Evolutionary conservation across 306 rosid species (phyloP).

Genomic region (Phaseolus lunatus): DNA sequence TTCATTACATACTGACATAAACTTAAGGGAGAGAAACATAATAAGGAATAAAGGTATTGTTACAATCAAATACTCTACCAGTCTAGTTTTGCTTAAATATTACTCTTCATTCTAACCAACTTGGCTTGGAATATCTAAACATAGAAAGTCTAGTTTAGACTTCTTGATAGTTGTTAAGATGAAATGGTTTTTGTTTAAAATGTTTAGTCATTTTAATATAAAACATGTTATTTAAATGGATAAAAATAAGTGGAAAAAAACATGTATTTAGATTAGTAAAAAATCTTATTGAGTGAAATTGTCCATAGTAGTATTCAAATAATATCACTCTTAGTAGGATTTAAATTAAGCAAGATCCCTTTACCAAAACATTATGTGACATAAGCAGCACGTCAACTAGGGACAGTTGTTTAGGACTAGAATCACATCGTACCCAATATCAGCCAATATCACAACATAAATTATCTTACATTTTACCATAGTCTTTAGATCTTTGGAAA

Average conservation of each 20-base stretch:
- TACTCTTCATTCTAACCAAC: not conserved
- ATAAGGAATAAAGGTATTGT: not conserved
- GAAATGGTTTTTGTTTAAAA: not conserved
- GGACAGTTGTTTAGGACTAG: not conserved
- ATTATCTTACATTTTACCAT: not conserved
- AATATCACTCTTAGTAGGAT: not conserved
- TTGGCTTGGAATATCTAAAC: not conserved
- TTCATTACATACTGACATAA: not conserved
- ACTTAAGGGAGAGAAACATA: not conserved
- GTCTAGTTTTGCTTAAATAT: not conserved
- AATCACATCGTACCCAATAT: not conserved
- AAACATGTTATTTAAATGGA: no score
- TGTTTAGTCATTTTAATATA: not conserved
- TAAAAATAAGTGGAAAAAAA: not conserved
- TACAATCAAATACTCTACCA: not conserved
- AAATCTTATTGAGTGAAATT: no score
- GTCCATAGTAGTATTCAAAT: not conserved
- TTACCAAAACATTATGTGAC: not conserved
- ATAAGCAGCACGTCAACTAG: not conserved
- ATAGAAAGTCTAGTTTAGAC: not conserved
- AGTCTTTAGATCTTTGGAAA: not conserved
- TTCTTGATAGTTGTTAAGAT: not conserved
- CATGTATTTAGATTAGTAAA: not conserved
- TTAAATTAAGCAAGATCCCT: not conserved
- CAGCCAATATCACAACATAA: not conserved